Evolutionary conservation across 768 basidiomycete genomes (phyloP), one percentile per base, ranked within the genome.

Genomic region (Calocera cornea): DNA sequence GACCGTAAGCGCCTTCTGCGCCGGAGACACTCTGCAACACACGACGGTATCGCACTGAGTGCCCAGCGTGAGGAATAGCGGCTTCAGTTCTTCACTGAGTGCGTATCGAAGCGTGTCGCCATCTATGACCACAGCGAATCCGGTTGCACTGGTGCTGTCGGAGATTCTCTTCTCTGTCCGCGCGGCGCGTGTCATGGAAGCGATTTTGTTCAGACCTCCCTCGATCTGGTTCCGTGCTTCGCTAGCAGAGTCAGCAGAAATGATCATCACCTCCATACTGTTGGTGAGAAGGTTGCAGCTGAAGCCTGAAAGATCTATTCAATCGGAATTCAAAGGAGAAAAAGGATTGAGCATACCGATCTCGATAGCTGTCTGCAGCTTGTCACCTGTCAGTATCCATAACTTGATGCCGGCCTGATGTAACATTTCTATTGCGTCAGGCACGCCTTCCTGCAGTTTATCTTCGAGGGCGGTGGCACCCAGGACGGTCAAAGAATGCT

Each of bases 21-120:
- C 91, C 2, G 95, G 95, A 22, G 93, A 95, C 10, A 98, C 95
- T 70, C 95, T 88, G 79, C 95, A 99, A 74, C 95, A 98, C 29
- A 99, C 94, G 19, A 99, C 95, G 1, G 95, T 95, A 73, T 95
- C 91, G 75, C 95, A 99, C 74, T 97, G 94, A 1, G 93, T 97
- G 2, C 90, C 90, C 7, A 99, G 83, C 68, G 88, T 92, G 65
- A 98, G 81, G 80, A 98, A 98, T 34, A 97, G 75, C 2, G 84
- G 81, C 77, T 95, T 97, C 71, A 97, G 78, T 17, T 86, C 82
- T 0, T 86, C 82, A 7, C 84, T 83, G 33, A 97, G 79, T 0
- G 94, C 95, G 76, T 90, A 83, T 22, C 87, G 82, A 17, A 97
- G 79, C 0, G 93, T 95, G 73, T 97, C 93, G 0, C 95, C 95